Conservation (phyloP, 805 yeast species). For the Teunomyces pallodes region DNA sequence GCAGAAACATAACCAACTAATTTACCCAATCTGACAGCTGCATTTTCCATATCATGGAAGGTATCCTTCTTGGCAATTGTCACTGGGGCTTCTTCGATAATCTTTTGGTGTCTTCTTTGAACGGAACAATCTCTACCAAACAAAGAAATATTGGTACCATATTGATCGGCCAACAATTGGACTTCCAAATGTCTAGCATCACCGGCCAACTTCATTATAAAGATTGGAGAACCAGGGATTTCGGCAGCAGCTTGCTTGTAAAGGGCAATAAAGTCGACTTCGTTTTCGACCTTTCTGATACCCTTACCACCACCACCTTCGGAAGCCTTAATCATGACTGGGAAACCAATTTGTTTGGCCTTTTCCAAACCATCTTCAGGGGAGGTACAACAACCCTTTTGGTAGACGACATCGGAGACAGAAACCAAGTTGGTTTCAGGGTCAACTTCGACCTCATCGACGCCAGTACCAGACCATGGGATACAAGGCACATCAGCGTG, state of each 20-base stretch:
- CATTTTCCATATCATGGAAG: conserved; percentile 88
- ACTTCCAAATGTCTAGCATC: conserved; percentile 98
- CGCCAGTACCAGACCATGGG: conserved; percentile 99
- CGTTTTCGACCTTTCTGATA: conserved; percentile 90
- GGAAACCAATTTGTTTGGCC: conserved; percentile 90
- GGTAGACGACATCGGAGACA: conserved; percentile 79
- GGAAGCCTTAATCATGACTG: conserved; percentile 98
- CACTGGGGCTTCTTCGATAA: conserved; percentile 99
- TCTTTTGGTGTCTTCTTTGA: conserved; percentile 98
- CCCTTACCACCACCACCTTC: conserved; percentile 99
- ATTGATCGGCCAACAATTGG: conserved; percentile 95
- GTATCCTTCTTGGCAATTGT: conserved; percentile 87
- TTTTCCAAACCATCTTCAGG: conserved; percentile 88
- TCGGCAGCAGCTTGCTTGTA: conserved; percentile 95
- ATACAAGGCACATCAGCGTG: conserved; percentile 98
- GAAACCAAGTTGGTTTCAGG: conserved; percentile 73
- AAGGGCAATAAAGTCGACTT: conserved; percentile 68
- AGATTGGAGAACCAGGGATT: conserved; percentile 98
- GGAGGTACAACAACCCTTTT: conserved; percentile 79
- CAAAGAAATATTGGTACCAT: conserved; percentile 94
- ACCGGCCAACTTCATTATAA: conserved; percentile 96
- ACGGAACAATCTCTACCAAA: conserved; percentile 99
- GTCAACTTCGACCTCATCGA: conserved; percentile 75
- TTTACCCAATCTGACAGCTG: conserved; percentile 95
- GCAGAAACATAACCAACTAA: conserved; percentile 98